These are phyloP conservation scores for Neurospora sp. DNA, from an alignment of 495 filamentous ascomycete species.

Conservation along the genomic window DNA sequence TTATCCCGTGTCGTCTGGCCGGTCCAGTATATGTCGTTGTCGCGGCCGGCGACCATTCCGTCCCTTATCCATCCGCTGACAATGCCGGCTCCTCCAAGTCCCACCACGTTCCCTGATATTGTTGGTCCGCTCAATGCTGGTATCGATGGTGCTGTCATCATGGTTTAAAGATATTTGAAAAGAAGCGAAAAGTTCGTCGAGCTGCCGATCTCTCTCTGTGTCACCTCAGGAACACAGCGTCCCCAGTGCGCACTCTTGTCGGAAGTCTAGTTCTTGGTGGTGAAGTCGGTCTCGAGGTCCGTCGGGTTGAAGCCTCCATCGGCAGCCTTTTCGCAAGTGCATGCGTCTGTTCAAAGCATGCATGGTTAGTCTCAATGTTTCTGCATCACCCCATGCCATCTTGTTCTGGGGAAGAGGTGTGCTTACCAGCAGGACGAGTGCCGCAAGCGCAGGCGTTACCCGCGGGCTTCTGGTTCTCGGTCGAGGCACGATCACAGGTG, in stretches of 20 bases:
- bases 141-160: not conserved
- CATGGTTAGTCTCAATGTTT: not conserved
- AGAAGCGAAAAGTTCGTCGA: not conserved
- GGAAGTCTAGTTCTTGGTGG: slow-evolving; percentile 43
- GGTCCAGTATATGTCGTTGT: not conserved
- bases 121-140: not conserved
- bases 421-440: slow-evolving; percentile 54
- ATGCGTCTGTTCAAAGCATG: slow-evolving; percentile 46
- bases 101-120: not conserved
- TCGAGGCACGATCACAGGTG: slow-evolving; percentile 63
- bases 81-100: not conserved
- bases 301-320: slow-evolving; percentile 38
- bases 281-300: slow-evolving; percentile 71
- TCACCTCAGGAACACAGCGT: not conserved
- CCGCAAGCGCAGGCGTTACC: slow-evolving; percentile 63
- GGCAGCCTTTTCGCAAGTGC: slow-evolving; percentile 70
- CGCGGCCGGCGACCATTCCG: not conserved
- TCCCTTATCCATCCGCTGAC: not conserved
- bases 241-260: not conserved
- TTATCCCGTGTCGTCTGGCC: not conserved
- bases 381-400: not conserved
- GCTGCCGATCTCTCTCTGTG: not conserved
- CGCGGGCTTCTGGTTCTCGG: slow-evolving; percentile 57
- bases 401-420: not conserved
- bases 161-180: not conserved